Percentiles rank a stretch among this genome's conserved stretches.
Evolutionary conservation across 129 eudicot species (phyloP).

Genomic region (Escallonia rubra): DNA sequence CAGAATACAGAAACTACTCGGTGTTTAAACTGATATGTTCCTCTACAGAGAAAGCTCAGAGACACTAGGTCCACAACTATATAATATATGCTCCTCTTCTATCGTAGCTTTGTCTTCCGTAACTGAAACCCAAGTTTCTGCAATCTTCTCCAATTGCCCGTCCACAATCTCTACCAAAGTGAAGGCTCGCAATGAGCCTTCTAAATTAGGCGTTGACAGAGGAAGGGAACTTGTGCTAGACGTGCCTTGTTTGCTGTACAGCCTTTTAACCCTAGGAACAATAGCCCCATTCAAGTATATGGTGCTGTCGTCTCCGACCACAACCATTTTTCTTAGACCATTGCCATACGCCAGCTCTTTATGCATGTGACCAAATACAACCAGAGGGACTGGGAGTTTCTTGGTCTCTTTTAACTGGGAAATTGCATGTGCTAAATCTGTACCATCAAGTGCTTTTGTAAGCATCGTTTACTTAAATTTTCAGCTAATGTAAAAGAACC

Average conservation of each 20-base stretch:
- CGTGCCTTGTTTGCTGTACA: slow-evolving; percentile 23
- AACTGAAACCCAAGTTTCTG: slow-evolving; percentile 90
- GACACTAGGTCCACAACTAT: slow-evolving; percentile 16
- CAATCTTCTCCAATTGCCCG: slow-evolving; percentile 50
- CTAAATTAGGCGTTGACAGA: slow-evolving; percentile 10
- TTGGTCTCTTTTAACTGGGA: slow-evolving; percentile 53
- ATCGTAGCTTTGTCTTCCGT: slow-evolving; percentile 35
- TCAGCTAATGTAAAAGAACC: too few relatives aligned
- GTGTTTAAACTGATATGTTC: too few relatives aligned
- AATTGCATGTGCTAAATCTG: slow-evolving; percentile 72
- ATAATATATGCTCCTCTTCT: slow-evolving; percentile 50
- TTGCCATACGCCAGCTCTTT: slow-evolving; percentile 62
- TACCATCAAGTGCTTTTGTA: slow-evolving; percentile 16
- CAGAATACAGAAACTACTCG: too few relatives aligned
- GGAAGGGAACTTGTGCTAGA: slow-evolving; percentile 19
- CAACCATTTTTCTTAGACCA: slow-evolving; percentile 82
- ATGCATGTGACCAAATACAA: slow-evolving; percentile 96
- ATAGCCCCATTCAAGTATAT: slow-evolving; percentile 83
- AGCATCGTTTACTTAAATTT: neutral
- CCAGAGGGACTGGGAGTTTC: slow-evolving; percentile 46
- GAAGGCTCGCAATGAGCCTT: slow-evolving; percentile 64
- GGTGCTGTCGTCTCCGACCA: slow-evolving; percentile 55
- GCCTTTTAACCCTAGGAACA: slow-evolving; percentile 66
- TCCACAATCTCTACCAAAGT: slow-evolving; percentile 52
- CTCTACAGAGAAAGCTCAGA: slow-evolving; percentile 7